Base-by-base conservation (phyloP, 2,329 filamentous ascomycete genomes). In the Exophiala sideris region DNA sequence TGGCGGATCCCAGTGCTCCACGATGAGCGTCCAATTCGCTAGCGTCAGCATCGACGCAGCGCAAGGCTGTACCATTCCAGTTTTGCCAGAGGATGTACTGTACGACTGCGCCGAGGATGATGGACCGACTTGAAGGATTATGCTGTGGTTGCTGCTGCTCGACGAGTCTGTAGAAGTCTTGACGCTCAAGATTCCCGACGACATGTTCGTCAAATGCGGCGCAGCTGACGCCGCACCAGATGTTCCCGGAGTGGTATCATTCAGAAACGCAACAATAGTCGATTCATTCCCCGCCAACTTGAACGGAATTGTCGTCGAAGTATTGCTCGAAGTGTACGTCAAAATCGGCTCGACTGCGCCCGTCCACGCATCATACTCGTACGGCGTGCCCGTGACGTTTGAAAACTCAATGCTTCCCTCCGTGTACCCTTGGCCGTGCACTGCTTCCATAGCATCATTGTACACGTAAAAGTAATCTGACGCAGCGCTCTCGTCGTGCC, bases 321-420 rank as follows among this genome's bases (percentile, higher is more conserved):
- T 62, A 2, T 62, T 50, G 2, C 51, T 62, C 7, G 64, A 55
- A n/a, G 65, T 62, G 52, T 75, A 75, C 3, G 64, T 59, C 1
- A 66, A 39, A 16, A 75, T 54, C 0, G 67, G 68, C 3, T 52
- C 67, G 21, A 64, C 49, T 4, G 64, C 60, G 6, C 75, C 76
- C 1, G 72, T 74, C 71, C 73, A 79, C 3, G 73, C 70, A 59
- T 78, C 65, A 48, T 71, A 70, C 29, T 65, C 32, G 56, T 70
- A 73, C 3, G 74, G 73, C 5, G 57, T 62, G 20, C 32, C 32
- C 12, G 60, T 68, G 10, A 58, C 65, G 14, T 59, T 56, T 36
- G 24, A 29, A 29, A 73, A 68, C 1, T 57, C 60, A 32, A 73
- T 59, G 8, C 45, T 58, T 4, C 68, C 68, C 20, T 52, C 16